Percentiles rank a stretch among this genome's conserved stretches.
Conservation (phyloP, 805 yeast genomes). For the Ogataea pini region DNA sequence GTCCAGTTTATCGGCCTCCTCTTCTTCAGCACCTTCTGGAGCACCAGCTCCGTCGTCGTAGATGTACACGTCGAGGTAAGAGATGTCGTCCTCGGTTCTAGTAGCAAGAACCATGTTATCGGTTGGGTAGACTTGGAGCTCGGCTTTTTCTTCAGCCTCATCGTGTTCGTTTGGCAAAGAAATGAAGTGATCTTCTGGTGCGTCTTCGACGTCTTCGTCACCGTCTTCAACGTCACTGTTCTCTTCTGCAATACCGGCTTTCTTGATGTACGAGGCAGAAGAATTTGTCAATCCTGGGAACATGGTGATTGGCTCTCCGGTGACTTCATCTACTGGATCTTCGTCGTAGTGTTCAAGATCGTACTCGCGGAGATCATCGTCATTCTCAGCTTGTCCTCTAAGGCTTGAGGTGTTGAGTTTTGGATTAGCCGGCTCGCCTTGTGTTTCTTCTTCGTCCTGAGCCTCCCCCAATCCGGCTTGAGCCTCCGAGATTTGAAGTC, state of each 20-base stretch:
- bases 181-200: slow-evolving; percentile 61
- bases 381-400: slow-evolving; percentile 59
- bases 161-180: slow-evolving; percentile 66
- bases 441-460: slow-evolving; percentile 31
- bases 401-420: slow-evolving; percentile 29
- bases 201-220: slow-evolving; percentile 28
- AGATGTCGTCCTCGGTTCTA: slow-evolving; percentile 93
- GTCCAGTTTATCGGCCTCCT: slow-evolving; percentile 63
- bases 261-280: slow-evolving; percentile 57
- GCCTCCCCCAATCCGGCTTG: slow-evolving; percentile 60
- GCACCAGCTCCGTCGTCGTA: slow-evolving; percentile 94
- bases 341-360: slow-evolving; percentile 84
- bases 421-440: slow-evolving; percentile 19
- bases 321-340: slow-evolving; percentile 49
- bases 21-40: slow-evolving; percentile 64
- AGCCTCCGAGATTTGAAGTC: slow-evolving; percentile 78
- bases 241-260: slow-evolving; percentile 39
- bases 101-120: slow-evolving; percentile 90
- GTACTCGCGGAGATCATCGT: slow-evolving; percentile 86
- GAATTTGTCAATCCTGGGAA: slow-evolving; percentile 68
- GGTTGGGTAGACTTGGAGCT: slow-evolving; percentile 81
- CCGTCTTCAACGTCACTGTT: slow-evolving; percentile 29
- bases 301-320: slow-evolving; percentile 61
- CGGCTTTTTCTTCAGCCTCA: slow-evolving; percentile 73
- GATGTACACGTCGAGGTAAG: slow-evolving; percentile 88